Evolutionary conservation across 495 filamentous ascomycete genomes (phyloP).

Genomic region (Neurospora sp.): DNA sequence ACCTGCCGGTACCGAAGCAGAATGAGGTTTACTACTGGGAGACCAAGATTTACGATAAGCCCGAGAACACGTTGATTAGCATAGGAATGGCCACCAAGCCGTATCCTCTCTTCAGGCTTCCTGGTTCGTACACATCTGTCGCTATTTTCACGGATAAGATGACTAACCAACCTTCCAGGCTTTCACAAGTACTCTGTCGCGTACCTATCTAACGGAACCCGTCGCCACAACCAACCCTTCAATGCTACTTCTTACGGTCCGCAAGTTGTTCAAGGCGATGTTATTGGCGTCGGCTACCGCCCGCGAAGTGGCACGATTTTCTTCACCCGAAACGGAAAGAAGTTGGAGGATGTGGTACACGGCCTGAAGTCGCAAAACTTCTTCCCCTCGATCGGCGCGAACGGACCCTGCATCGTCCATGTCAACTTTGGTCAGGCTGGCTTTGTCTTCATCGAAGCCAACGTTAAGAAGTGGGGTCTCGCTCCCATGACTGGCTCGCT

Average conservation of each 20-base stretch:
- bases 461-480: conserved; percentile 98
- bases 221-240: conserved; percentile 90
- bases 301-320: conserved; percentile 91
- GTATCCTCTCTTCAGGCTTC: conserved; percentile 87
- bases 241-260: conserved; percentile 68
- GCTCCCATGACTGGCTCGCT: conserved; percentile 93
- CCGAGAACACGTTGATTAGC: conserved; percentile 71
- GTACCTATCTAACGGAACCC: conserved; percentile 76
- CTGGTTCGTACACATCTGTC: conserved; percentile 44
- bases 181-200: conserved; percentile 87
- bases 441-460: conserved; percentile 97
- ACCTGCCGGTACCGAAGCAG: conserved; percentile 92
- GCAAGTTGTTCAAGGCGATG: conserved; percentile 79
- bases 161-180: conserved; percentile 38
- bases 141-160: background rate
- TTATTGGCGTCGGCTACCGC: conserved; percentile 91
- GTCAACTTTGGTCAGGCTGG: conserved; percentile 97
- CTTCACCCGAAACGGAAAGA: conserved; percentile 97
- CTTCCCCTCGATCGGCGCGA: conserved; percentile 91
- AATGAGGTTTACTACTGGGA: conserved; percentile 99
- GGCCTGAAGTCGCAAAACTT: conserved; percentile 90
- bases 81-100: conserved; percentile 94
- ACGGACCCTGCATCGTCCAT: conserved; percentile 82
- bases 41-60: conserved; percentile 96
- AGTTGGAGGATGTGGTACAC: conserved; percentile 88